Conservation (phyloP, 2,329 filamentous ascomycete genomes). For the Neodidymelliopsis sp. region DNA sequence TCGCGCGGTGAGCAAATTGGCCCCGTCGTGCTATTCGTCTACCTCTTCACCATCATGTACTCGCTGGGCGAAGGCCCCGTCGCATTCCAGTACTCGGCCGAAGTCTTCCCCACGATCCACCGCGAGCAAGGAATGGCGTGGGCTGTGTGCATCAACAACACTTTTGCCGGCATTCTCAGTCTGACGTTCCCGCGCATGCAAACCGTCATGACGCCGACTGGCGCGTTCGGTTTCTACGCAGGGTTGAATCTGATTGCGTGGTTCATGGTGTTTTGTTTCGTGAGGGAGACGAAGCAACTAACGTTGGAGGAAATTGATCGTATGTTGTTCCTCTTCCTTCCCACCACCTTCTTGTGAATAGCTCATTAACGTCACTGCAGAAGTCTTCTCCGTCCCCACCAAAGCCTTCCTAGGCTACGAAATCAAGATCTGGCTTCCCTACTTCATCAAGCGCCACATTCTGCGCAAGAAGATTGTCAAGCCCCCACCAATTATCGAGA, state of each 20-base stretch:
- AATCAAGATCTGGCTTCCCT: conserved; percentile 49
- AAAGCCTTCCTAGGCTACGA: conserved; percentile 51
- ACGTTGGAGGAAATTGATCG: conserved; percentile 48
- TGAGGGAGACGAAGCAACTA: conserved; percentile 50
- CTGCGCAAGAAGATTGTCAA: conserved; percentile 48
- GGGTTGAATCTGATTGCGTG: conserved; percentile 51
- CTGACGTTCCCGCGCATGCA: conserved; percentile 51
- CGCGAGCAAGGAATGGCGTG: conserved; percentile 52
- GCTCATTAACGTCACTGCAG: conserved; percentile 9
- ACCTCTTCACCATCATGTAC: conserved; percentile 49
- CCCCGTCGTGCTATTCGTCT: conserved; percentile 45
- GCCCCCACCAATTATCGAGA: conserved; percentile 51
- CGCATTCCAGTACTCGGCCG: conserved; percentile 55
- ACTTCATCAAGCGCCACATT: conserved; percentile 53
- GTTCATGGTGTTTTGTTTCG: conserved; percentile 51
- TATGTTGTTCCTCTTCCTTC: too few species aligned
- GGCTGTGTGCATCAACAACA: conserved; percentile 54
- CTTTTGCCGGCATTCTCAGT: conserved; percentile 49
- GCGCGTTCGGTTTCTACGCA: conserved; percentile 53
- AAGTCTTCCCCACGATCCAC: conserved; percentile 49
- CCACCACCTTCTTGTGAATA: too few species aligned
- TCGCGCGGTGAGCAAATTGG: conserved; percentile 38
- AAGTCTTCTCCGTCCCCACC: conserved; percentile 48
- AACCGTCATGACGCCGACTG: conserved; percentile 48
- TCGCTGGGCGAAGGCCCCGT: conserved; percentile 57